Percentiles rank a stretch among this genome's conserved stretches.
phyloP scores from a whole-genome alignment of 2,329 filamentous ascomycete species.

The Cucurbitaria berberidis region DNA sequence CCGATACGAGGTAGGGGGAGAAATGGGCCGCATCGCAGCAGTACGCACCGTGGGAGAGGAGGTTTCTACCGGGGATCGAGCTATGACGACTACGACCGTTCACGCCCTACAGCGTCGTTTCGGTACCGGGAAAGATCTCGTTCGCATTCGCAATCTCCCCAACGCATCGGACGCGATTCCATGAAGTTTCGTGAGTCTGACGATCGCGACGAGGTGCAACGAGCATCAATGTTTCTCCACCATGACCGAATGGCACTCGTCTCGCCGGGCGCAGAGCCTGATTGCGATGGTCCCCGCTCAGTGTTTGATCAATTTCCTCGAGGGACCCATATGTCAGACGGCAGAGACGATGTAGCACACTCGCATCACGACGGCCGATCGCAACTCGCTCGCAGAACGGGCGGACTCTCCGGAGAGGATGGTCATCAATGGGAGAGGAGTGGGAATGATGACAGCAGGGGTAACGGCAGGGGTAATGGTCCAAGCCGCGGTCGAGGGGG shows the following conservation, averaged over 20 bases:
- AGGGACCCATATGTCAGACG: not conserved
- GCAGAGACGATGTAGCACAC: not conserved
- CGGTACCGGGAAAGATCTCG: not conserved
- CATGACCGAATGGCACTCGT: not conserved
- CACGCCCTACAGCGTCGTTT: not conserved
- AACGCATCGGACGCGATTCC: not conserved
- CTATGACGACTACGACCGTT: not conserved
- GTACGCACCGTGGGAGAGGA: not conserved
- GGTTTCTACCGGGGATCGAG: not conserved
- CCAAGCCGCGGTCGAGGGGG: not conserved
- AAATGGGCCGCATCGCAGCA: not conserved
- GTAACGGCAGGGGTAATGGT: not conserved
- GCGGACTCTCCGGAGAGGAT: not conserved
- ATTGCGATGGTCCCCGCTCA: not conserved
- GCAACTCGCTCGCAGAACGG: not conserved
- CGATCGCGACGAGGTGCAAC: not conserved
- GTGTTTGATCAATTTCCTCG: not conserved
- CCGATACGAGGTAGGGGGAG: not conserved
- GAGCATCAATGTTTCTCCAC: not conserved
- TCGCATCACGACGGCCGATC: not conserved
- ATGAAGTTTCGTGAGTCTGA: not conserved
- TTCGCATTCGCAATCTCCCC: not conserved
- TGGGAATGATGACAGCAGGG: not conserved
- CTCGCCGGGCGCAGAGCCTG: not conserved
- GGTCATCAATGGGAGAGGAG: slow-evolving; percentile 5